A percentile compares a stretch with the other conserved stretches of the same genome.
Conservation (phyloP, 2,329 filamentous ascomycete species). For the Talaromyces sp. region DNA sequence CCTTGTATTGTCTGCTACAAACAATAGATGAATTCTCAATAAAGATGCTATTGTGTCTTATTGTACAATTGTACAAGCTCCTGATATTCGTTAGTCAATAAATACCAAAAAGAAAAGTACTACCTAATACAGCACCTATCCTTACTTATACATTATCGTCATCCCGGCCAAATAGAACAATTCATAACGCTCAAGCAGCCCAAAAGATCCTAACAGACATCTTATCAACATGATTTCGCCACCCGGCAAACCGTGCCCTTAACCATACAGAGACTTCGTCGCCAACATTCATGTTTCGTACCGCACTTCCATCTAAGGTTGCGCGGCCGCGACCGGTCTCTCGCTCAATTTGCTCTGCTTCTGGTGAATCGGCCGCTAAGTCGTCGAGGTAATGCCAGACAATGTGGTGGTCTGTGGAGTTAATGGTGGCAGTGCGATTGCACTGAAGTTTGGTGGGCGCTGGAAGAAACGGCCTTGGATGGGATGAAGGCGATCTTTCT, state of each 20-base stretch:
- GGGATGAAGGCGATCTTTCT: neutral
- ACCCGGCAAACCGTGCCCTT: constrained; percentile 33
- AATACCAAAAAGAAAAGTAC: neutral
- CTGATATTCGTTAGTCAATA: neutral
- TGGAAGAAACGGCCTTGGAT: constrained; percentile 27
- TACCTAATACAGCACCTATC: neutral
- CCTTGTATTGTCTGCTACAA: neutral
- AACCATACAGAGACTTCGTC: constrained; percentile 37
- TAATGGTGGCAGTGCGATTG: constrained; percentile 23
- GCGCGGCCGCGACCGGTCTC: constrained; percentile 29
- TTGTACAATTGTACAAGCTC: neutral
- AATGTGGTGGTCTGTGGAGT: constrained; percentile 24
- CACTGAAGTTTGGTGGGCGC: constrained; percentile 27
- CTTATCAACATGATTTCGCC: constrained; percentile 31
- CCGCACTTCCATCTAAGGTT: constrained; percentile 32
- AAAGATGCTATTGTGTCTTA: neutral
- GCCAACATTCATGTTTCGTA: constrained; percentile 32
- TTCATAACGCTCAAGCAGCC: constrained; percentile 20
- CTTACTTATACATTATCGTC: neutral
- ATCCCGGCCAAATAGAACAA: neutral
- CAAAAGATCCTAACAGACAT: constrained; percentile 33
- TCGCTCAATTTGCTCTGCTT: constrained; percentile 29
- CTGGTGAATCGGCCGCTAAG: constrained; percentile 25
- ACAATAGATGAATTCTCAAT: neutral
- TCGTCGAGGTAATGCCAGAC: constrained; percentile 34